Evolutionary conservation across 192 early-diverging fungal genomes (phyloP).

Genomic region (Chytriomyces sp.): DNA sequence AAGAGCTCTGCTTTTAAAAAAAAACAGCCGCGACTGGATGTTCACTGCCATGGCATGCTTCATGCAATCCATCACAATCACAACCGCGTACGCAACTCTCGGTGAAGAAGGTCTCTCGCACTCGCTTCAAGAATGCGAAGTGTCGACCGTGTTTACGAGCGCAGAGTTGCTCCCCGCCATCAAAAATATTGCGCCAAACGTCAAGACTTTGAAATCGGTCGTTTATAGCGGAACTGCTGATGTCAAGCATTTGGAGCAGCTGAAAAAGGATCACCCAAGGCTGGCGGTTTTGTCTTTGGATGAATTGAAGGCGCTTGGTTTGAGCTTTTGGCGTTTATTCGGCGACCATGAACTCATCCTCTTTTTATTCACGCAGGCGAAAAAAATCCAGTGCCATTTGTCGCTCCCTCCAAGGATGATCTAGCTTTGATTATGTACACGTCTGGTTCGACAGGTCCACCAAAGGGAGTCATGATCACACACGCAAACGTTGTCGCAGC

Average conservation of each 20-base stretch:
- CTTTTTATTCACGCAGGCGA: conserved; percentile 47
- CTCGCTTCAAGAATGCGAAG: conserved; percentile 83
- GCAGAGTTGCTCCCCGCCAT: conserved; percentile 72
- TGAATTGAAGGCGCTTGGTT: conserved; percentile 70
- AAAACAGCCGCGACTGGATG: conserved; percentile 63
- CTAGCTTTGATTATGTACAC: conserved; percentile 84
- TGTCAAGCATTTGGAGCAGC: conserved; percentile 2
- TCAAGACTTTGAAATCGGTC: conserved; percentile 67
- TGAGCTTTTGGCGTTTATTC: background rate
- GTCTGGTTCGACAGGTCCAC: conserved; percentile 80
- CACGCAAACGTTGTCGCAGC: conserved; percentile 85
- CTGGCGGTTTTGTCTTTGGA: conserved; percentile 66
- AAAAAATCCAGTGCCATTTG: conserved; percentile 46
- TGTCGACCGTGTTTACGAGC: conserved; percentile 74
- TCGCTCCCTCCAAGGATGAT: conserved; percentile 70
- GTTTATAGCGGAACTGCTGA: conserved; percentile 74
- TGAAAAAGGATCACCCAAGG: background rate
- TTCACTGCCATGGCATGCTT: conserved; percentile 67
- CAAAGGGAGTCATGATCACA: conserved; percentile 88
- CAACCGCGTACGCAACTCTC: conserved; percentile 78
- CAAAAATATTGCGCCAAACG: conserved; percentile 61
- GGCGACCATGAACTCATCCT: background rate
- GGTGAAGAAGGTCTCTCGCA: conserved; percentile 83
- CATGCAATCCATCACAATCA: conserved; percentile 74
- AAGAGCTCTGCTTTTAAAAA: background rate